phyloP scores from a whole-genome alignment of 192 early-diverging fungal species.

The Chytriomyces sp. region DNA sequence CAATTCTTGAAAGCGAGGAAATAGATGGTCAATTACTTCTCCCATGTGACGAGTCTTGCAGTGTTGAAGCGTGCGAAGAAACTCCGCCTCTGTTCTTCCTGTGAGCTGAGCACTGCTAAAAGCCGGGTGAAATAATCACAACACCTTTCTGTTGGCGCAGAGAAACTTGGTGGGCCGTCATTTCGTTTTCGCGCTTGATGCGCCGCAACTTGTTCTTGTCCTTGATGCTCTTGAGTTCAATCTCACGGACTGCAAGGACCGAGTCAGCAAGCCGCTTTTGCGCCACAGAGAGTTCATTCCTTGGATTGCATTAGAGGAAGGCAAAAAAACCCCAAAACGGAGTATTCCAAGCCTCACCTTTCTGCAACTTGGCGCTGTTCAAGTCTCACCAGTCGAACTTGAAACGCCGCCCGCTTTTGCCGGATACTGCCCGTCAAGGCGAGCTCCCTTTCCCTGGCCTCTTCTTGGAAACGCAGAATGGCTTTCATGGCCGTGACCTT shows the following conservation, averaged over 20 bases:
- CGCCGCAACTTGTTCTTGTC: not conserved
- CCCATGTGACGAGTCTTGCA: slow-evolving; percentile 19
- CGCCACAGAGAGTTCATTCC: slow-evolving; percentile 19
- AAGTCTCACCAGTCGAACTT: slow-evolving; percentile 1
- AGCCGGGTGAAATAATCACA: too few relatives aligned
- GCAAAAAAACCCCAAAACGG: not conserved
- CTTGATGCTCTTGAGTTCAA: slow-evolving; percentile 23
- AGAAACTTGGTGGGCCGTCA: not conserved
- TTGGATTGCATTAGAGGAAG: too few relatives aligned
- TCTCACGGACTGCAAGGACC: slow-evolving; percentile 4
- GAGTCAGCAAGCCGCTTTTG: slow-evolving; percentile 17
- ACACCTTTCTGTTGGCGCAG: slow-evolving; percentile 28
- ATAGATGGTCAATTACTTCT: slow-evolving; percentile 4
- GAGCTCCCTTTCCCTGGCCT: not conserved
- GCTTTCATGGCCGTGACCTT: slow-evolving; percentile 17
- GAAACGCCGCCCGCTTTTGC: slow-evolving; percentile 18
- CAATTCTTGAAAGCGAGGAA: too few relatives aligned
- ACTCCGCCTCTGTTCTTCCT: slow-evolving; percentile 29
- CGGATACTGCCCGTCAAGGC: slow-evolving; percentile 2
- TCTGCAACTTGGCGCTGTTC: slow-evolving; percentile 18
- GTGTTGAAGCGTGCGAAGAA: slow-evolving; percentile 22
- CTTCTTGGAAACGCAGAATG: slow-evolving; percentile 12
- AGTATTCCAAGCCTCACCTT: not conserved
- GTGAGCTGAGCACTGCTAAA: too few relatives aligned
- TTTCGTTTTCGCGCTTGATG: slow-evolving; percentile 22